Percentiles rank a stretch among this genome's conserved stretches.
Evolutionary conservation across 2,329 filamentous ascomycete genomes (phyloP).

Genomic region (Geoglossum cookeanum): DNA sequence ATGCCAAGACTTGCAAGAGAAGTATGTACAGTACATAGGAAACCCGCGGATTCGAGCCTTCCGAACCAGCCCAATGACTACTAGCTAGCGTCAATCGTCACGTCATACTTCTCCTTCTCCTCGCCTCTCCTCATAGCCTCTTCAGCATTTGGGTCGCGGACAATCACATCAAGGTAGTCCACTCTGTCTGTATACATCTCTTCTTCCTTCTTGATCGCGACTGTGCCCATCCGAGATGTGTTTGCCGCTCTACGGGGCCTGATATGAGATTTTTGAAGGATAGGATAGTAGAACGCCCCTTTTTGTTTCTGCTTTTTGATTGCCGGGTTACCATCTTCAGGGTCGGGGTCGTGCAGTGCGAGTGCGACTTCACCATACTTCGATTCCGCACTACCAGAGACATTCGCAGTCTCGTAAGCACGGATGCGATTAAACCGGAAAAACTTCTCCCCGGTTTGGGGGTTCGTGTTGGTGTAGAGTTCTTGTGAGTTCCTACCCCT

Average conservation of each 20-base stretch:
- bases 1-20: not conserved
- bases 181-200: slow-evolving; percentile 24
- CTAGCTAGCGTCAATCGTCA: not conserved
- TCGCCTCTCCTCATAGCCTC: not conserved
- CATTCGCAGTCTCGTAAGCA: slow-evolving; percentile 43
- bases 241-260: slow-evolving; percentile 44
- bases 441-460: slow-evolving; percentile 24
- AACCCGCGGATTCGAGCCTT: not conserved
- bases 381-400: slow-evolving; percentile 32
- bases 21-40: not conserved
- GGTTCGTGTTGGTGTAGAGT: slow-evolving; percentile 34
- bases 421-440: slow-evolving; percentile 44
- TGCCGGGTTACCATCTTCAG: slow-evolving; percentile 15
- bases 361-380: slow-evolving; percentile 49
- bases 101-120: not conserved
- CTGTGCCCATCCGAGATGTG: slow-evolving; percentile 32
- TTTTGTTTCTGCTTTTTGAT: slow-evolving; percentile 31
- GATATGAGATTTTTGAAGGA: slow-evolving; percentile 44
- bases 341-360: slow-evolving; percentile 29
- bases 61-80: not conserved
- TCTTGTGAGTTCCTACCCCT: slow-evolving; percentile 27
- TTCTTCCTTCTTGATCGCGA: slow-evolving; percentile 7
- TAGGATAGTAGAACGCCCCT: slow-evolving; percentile 48
- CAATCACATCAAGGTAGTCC: slow-evolving; percentile 14
- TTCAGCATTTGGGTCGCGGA: slow-evolving; percentile 5